Evolutionary conservation across 1,284 basidiomycete genomes (phyloP), one percentile per base, ranked within the genome.

Genomic region (Vanrija humicola): DNA sequence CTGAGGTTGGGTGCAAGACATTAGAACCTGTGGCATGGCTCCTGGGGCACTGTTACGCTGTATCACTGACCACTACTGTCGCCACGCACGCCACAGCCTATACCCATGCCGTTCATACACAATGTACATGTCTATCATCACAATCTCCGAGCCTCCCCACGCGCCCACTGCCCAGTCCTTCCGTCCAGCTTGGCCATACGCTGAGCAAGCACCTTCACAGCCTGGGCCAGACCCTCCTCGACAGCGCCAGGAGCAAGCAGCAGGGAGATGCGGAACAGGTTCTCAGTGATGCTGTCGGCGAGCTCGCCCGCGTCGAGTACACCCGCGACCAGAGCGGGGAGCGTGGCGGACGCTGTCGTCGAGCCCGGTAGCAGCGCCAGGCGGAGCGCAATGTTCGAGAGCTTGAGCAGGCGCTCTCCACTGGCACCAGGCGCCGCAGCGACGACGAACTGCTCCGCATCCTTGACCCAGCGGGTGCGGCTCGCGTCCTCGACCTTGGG

Each of bases 241-340:
- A 26, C 10, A 15, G 34, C 34, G 4, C 34, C 34, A 12, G 34
- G 34, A 0, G 29, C 8, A 4, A 45, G 29, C 12, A 14, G 40
- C 25, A 61, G 59, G 12, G 55, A 55, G 1, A 49, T 29, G 50
- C 55, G 50, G 53, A 61, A 61, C 38, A 61, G 55, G 9, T 50
- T 38, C 38, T 52, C 59, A 16, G 43, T 43, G 5, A 21, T 49
- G 0, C 29, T 21, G 3, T n/a, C 48, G 34, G 34, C 34, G 2
- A 34, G 34, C 15, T 14, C 9, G 14, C 38, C 43, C 9, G 23
- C 42, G 5, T 40, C 48, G 18, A 28, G 34, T 1, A 38, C 19
- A 15, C 52, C 26, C 19, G 19, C 6, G 6, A 49, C 45, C 42
- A 59, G 57, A 14, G 50, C 42, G 6, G 50, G 50, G n/a, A 59